Conservation (phyloP, 495 filamentous ascomycete genomes). For the Penicillium alfredii region DNA sequence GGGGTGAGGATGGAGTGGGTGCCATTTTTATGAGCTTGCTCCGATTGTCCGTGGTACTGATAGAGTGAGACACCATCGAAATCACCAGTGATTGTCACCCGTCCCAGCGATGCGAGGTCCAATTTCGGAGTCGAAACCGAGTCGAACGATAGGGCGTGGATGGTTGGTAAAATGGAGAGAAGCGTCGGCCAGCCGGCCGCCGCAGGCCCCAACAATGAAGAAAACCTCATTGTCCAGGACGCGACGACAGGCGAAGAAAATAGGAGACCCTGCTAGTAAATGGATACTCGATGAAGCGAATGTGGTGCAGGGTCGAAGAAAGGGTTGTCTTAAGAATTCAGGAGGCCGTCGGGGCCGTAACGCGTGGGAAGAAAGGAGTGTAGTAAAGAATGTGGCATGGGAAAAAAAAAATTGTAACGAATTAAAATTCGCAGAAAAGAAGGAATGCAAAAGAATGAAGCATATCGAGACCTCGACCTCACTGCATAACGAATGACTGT, state of each 20-base stretch:
- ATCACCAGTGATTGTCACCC: constrained; percentile 81
- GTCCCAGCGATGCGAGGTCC: constrained; percentile 74
- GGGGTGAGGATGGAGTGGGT: constrained; percentile 74
- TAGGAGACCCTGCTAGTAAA: constrained; percentile 6
- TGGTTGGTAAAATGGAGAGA: constrained; percentile 36
- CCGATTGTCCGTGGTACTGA: constrained; percentile 71
- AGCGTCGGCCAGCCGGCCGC: constrained; percentile 43
- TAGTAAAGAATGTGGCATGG: constrained; percentile 30
- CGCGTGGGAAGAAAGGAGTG: constrained; percentile 32
- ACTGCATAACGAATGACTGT: constrained; percentile 39
- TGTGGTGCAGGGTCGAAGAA: constrained; percentile 10
- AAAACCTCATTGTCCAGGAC: constrained; percentile 46
- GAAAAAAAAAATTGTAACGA: constrained; percentile 23
- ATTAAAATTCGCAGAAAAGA: constrained; percentile 7
- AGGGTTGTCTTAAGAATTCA: constrained; percentile 21
- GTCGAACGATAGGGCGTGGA: constrained; percentile 57
- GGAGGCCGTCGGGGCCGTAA: constrained; percentile 17
- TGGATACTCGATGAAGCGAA: constrained; percentile 8
- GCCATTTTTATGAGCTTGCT: constrained; percentile 64
- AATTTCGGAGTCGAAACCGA: constrained; percentile 70
- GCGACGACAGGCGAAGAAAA: constrained; percentile 39
- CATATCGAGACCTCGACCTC: constrained; percentile 28
- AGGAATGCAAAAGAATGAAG: constrained; percentile 22
- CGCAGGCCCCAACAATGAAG: constrained; percentile 53
- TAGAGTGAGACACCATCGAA: constrained; percentile 90